These are phyloP conservation scores for Pueraria montana DNA, from an alignment of 306 rosid genomes.

Conservation along the genomic window DNA sequence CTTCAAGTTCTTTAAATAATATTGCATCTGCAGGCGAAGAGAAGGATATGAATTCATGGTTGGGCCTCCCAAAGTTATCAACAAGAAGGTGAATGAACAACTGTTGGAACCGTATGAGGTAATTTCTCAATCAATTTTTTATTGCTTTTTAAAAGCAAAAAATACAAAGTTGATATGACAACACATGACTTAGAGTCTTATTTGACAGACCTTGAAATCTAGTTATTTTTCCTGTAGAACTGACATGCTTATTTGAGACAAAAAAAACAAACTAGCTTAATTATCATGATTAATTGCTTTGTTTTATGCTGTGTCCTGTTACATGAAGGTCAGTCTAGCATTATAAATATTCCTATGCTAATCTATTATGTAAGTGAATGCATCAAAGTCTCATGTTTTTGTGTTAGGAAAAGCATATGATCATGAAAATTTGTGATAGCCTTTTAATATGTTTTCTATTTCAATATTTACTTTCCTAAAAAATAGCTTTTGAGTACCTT, in stretches of 20 bases:
- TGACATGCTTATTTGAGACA: background rate
- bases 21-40: slow-evolving; percentile 81
- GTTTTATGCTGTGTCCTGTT: slow-evolving; percentile 16
- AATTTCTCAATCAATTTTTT: slow-evolving; percentile 38
- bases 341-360: slow-evolving; percentile 15
- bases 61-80: slow-evolving; percentile 98
- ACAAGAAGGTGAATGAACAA: slow-evolving; percentile 77
- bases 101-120: slow-evolving; percentile 96
- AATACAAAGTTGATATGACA: background rate
- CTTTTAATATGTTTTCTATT: background rate
- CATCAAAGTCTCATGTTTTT: background rate
- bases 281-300: slow-evolving; percentile 16
- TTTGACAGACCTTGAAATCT: slow-evolving; percentile 18
- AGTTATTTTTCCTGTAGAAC: slow-evolving; percentile 23
- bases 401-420: slow-evolving; percentile 30
- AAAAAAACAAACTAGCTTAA: slow-evolving; percentile 18
- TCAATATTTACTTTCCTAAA: slow-evolving; percentile 12
- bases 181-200: slow-evolving; percentile 4
- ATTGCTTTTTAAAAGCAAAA: background rate
- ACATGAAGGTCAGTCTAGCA: background rate
- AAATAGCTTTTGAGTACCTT: slow-evolving; percentile 12
- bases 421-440: slow-evolving; percentile 36
- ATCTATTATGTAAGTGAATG: slow-evolving; percentile 26
- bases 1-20: slow-evolving; percentile 36
- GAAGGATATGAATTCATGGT: slow-evolving; percentile 99